Percentiles rank a stretch among this genome's conserved stretches.
These are phyloP conservation scores for Lupinus albus DNA, from an alignment of 306 rosid genomes.

Conservation along the genomic window DNA sequence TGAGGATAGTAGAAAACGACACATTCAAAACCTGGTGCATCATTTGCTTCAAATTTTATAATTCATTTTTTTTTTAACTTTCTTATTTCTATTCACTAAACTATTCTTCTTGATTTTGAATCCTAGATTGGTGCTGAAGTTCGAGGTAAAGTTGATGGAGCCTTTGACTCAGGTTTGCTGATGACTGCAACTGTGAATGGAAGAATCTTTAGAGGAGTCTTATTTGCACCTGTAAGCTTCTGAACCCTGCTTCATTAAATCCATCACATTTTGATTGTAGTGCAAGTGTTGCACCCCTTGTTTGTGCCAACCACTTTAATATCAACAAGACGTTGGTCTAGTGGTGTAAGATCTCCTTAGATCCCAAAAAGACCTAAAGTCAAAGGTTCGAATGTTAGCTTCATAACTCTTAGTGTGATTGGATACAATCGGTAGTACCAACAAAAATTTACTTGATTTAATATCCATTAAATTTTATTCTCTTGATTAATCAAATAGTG, in stretches of 20 bases:
- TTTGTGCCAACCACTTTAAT: too few species aligned
- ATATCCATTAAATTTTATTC: too few species aligned
- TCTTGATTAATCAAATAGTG: too few species aligned
- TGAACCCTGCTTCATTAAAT: constrained; percentile 1
- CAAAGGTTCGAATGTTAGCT: too few species aligned
- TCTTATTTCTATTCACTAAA: constrained; percentile 1
- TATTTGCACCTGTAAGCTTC: constrained; percentile 81
- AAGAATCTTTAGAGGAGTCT: constrained; percentile 72
- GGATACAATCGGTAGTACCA: too few species aligned
- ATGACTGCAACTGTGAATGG: constrained; percentile 86
- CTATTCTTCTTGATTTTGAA: constrained; percentile 20
- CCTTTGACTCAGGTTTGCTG: constrained; percentile 81
- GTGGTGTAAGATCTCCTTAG: too few species aligned
- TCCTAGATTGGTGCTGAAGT: constrained; percentile 86
- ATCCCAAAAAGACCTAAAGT: too few species aligned
- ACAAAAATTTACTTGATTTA: too few species aligned
- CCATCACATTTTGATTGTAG: background rate
- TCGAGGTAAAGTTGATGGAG: constrained; percentile 81
- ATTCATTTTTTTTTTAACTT: background rate
- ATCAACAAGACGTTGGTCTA: too few species aligned
- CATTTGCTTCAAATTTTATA: constrained; percentile 6
- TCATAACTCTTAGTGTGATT: too few species aligned
- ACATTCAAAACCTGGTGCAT: constrained; percentile 53
- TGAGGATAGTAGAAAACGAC: constrained; percentile 47
- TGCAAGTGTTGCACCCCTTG: background rate